A percentile compares a stretch with the other conserved stretches of the same genome.
Evolutionary conservation across 768 basidiomycete genomes (phyloP).

Genomic region (Boletus fagicola): DNA sequence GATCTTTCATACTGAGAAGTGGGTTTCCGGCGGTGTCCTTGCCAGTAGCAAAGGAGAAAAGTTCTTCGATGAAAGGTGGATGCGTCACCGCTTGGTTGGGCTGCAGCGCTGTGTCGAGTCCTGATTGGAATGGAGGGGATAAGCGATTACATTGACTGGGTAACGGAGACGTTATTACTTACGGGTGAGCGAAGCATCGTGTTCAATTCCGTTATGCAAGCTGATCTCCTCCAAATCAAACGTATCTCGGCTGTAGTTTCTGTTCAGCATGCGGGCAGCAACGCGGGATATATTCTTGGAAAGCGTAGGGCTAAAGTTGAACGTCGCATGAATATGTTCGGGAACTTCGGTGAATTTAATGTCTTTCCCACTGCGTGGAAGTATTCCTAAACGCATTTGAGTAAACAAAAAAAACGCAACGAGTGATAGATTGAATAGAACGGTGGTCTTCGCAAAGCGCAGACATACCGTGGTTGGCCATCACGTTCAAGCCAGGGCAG

Average conservation of each 20-base stretch:
- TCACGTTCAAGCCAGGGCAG: constrained; percentile 71
- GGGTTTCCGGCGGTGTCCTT: constrained; percentile 47
- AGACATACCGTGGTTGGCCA: constrained; percentile 74
- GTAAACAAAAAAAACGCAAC: neutral
- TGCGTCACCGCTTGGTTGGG: constrained; percentile 56
- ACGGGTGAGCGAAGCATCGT: constrained; percentile 24
- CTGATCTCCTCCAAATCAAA: constrained; percentile 54
- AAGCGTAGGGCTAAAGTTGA: constrained; percentile 70
- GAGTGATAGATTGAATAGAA: neutral
- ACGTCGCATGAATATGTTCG: constrained; percentile 46
- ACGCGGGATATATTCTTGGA: constrained; percentile 59
- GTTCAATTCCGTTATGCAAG: neutral
- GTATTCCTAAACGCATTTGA: constrained; percentile 29
- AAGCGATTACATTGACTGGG: neutral
- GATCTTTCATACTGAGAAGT: constrained; percentile 55
- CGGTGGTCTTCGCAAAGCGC: constrained; percentile 38
- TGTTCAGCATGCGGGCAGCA: constrained; percentile 56
- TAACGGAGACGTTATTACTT: neutral
- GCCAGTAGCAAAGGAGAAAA: constrained; percentile 59
- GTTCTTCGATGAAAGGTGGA: constrained; percentile 48
- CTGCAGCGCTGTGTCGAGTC: constrained; percentile 47
- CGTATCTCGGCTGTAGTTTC: constrained; percentile 52
- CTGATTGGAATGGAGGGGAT: constrained; percentile 33
- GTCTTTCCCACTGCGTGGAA: constrained; percentile 62
- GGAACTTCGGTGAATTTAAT: constrained; percentile 53